Percentiles rank a stretch among this genome's conserved stretches.
phyloP scores from a whole-genome alignment of 495 filamentous ascomycete genomes.

The Aspergillus hancockii region DNA sequence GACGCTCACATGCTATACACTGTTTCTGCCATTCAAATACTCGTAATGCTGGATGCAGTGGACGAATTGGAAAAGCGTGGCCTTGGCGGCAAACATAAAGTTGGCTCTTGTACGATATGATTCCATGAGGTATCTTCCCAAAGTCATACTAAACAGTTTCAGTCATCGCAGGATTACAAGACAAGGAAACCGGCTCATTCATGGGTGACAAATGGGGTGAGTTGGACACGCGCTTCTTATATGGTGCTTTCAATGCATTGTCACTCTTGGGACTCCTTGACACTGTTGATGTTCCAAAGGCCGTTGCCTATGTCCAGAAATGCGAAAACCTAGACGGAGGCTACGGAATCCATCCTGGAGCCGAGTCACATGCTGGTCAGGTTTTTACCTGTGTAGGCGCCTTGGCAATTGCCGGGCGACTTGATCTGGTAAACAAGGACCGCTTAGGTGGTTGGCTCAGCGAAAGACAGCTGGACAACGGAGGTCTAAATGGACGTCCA shows the following conservation, averaged over 20 bases:
- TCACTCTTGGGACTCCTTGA: conserved; percentile 73
- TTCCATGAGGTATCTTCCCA: conserved; percentile 5
- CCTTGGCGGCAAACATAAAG: conserved; percentile 64
- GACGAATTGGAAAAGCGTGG: conserved; percentile 73
- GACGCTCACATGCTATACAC: conserved; percentile 96
- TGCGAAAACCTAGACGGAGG: conserved; percentile 94
- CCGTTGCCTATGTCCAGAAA: conserved; percentile 71
- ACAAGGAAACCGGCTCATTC: conserved; percentile 79
- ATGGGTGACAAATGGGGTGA: conserved; percentile 96
- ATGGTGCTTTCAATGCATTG: conserved; percentile 81
- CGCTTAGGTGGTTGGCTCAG: conserved; percentile 87
- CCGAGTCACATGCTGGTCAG: conserved; percentile 90
- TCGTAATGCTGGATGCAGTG: conserved; percentile 80
- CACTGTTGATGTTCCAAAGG: conserved; percentile 74
- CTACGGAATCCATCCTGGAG: conserved; percentile 84
- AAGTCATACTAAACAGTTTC: conserved; percentile 24
- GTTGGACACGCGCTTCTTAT: conserved; percentile 90
- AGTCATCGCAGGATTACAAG: conserved; percentile 84
- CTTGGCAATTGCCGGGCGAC: conserved; percentile 74
- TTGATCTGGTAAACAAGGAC: conserved; percentile 83
- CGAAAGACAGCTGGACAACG: conserved; percentile 83
- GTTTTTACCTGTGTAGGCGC: conserved; percentile 94
- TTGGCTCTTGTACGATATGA: conserved; percentile 65
- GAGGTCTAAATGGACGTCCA: conserved; percentile 89
- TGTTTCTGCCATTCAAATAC: conserved; percentile 87